Base-by-base conservation (phyloP, 2,329 filamentous ascomycete genomes). In the Fusarium succisae region DNA sequence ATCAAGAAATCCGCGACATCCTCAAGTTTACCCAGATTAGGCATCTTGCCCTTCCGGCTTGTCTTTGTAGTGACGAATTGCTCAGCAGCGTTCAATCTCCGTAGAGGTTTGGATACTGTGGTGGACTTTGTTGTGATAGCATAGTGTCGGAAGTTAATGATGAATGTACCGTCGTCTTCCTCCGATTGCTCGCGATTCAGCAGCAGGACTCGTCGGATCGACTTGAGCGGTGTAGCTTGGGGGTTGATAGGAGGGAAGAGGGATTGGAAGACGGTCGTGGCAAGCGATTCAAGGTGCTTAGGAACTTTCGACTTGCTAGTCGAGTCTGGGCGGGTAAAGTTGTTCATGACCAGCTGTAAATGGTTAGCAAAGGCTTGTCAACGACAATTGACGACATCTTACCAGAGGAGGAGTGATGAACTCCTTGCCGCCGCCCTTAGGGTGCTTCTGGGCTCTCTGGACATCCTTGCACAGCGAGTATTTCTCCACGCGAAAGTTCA, bases 1-100 rank as follows among this genome's bases (percentile, higher is more conserved):
- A 98, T 92, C 83, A 99, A 92, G 81, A 95, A 99, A 81, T 99
- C 96, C 15, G 96, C 92, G 41, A 98, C 96, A 82, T 99, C 96
- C 77, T 96, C 92, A 15, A 99, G 87, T 81, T 94, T 95, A 56
- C 95, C 94, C 1, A 99, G 87, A 78, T 99, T 98, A 7, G 96
- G 96, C 67, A 99, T 86, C 63, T 83, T 82, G 62, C 91, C 91
- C 79, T 94, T 94, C 80, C 87, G 86, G 70, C 89, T 87, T 67
- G 88, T 88, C 77, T 87, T 88, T 37, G 86, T 82, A 43, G 88
- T 89, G 61, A 94, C 84, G 41, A 96, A 87, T 81, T 94, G 93
- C 82, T 98, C 94, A 3, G 95, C 95, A 11, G 94, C 92, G 75
- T 98, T 94, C 50, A 99, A 87, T 48, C 95, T 90, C 65, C 94